Conservation (phyloP, 352 stramenopile species). For the Phytophthora quininea region DNA sequence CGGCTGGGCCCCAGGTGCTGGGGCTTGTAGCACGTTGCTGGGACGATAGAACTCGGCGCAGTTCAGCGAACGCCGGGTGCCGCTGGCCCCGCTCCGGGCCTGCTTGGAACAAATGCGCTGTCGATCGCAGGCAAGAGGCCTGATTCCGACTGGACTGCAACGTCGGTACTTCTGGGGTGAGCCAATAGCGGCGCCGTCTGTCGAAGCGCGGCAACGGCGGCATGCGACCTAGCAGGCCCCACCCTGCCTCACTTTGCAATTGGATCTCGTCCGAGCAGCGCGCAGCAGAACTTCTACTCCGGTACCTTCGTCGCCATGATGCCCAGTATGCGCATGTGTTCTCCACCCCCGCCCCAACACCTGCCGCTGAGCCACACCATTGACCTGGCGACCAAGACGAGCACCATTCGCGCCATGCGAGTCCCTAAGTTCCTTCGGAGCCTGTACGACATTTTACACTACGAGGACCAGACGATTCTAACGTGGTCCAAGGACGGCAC, state of each 20-base stretch:
- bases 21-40: neutral
- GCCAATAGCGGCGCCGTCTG: slow-evolving; percentile 3
- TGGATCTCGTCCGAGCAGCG: slow-evolving; percentile 27
- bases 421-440: slow-evolving; percentile 82
- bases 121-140: neutral
- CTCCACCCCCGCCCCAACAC: slow-evolving; percentile 23
- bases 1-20: neutral
- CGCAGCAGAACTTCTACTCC: neutral
- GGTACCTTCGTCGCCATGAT: slow-evolving; percentile 19
- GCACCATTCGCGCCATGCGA: slow-evolving; percentile 35
- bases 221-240: neutral
- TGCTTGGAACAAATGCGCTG: slow-evolving; percentile 1
- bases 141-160: neutral
- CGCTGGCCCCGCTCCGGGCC: neutral
- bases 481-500: slow-evolving; percentile 70
- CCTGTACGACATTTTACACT: slow-evolving; percentile 82
- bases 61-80: neutral
- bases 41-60: neutral
- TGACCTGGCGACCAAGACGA: slow-evolving; percentile 20
- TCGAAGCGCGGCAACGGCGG: slow-evolving; percentile 18
- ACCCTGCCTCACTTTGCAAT: slow-evolving; percentile 33
- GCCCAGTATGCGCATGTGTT: slow-evolving; percentile 31
- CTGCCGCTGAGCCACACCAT: slow-evolving; percentile 9
- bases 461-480: slow-evolving; percentile 73
- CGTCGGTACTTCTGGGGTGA: slow-evolving; percentile 16